Percentiles rank a stretch among this genome's conserved stretches.
These are phyloP conservation scores for Gliomastix tumulicola DNA, from an alignment of 2,329 filamentous ascomycete genomes.

Conservation along the genomic window DNA sequence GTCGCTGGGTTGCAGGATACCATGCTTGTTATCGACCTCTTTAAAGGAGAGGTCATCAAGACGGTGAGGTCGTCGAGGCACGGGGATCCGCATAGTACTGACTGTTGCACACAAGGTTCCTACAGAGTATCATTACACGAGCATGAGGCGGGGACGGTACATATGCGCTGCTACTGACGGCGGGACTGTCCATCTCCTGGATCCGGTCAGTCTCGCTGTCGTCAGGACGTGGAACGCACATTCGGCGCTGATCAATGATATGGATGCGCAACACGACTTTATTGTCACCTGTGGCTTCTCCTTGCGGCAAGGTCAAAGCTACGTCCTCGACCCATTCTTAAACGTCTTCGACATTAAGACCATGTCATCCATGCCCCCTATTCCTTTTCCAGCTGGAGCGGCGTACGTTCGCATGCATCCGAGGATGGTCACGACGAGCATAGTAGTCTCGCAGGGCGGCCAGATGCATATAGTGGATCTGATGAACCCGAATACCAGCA, in stretches of 20 bases:
- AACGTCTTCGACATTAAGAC: constrained; percentile 96
- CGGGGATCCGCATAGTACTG: not conserved
- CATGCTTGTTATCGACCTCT: constrained; percentile 71
- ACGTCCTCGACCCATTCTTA: constrained; percentile 85
- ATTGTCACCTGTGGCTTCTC: constrained; percentile 94
- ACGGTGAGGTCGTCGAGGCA: constrained; percentile 32
- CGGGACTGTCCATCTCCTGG: constrained; percentile 80
- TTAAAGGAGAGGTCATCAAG: constrained; percentile 66
- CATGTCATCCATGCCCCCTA: constrained; percentile 77
- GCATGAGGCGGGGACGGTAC: constrained; percentile 86
- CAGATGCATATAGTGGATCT: constrained; percentile 95
- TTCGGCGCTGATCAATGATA: constrained; percentile 82
- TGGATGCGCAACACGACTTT: constrained; percentile 94
- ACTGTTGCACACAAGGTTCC: constrained; percentile 40
- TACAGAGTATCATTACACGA: constrained; percentile 72
- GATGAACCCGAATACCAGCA: constrained; percentile 85
- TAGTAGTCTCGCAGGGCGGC: constrained; percentile 85
- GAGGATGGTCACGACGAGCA: constrained; percentile 87
- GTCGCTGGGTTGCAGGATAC: constrained; percentile 79
- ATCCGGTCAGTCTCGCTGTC: constrained; percentile 68
- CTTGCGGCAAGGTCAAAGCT: constrained; percentile 62
- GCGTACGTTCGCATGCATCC: constrained; percentile 97
- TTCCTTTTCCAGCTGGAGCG: constrained; percentile 86
- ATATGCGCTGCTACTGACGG: constrained; percentile 85
- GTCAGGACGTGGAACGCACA: constrained; percentile 90